Percentiles rank a stretch among this genome's conserved stretches.
These are phyloP conservation scores for Earliella scabrosa DNA, from an alignment of 1,284 basidiomycete genomes.

Conservation along the genomic window DNA sequence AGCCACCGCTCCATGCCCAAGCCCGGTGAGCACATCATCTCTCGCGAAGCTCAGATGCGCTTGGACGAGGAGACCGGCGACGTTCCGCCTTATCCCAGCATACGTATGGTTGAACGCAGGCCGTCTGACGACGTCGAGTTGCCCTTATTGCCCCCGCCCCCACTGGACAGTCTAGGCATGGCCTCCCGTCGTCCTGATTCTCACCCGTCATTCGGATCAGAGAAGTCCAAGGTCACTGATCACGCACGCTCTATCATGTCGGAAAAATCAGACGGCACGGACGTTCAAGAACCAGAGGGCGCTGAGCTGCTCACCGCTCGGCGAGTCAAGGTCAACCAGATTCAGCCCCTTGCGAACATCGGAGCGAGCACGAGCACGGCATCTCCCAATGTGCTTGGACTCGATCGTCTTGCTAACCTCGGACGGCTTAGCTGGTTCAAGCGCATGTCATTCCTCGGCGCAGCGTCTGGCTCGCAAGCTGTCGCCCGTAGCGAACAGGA, in stretches of 20 bases:
- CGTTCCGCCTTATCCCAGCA: constrained; percentile 21
- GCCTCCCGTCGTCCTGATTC: constrained; percentile 37
- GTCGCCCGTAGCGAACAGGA: constrained; percentile 20
- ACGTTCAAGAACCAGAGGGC: constrained; percentile 42
- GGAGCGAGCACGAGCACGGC: constrained; percentile 31
- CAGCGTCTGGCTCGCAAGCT: constrained; percentile 13
- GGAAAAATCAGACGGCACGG: constrained; percentile 31
- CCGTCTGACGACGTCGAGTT: constrained; percentile 33
- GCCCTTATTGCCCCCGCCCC: constrained; percentile 46
- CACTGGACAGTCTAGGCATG: constrained; percentile 34
- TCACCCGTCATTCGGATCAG: constrained; percentile 29
- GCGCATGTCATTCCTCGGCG: constrained; percentile 33
- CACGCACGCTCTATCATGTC: constrained; percentile 28
- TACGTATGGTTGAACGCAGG: constrained; percentile 32
- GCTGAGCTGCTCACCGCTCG: constrained; percentile 61
- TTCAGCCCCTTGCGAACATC: constrained; percentile 21
- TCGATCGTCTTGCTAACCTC: constrained; percentile 48
- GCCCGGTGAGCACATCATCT: constrained; percentile 34
- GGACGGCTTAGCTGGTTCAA: constrained; percentile 59
- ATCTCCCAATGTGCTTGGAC: constrained; percentile 36
- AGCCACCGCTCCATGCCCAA: constrained; percentile 21
- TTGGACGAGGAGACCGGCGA: constrained; percentile 28
- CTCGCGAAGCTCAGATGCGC: constrained; percentile 35
- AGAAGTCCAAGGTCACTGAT: constrained; percentile 29
- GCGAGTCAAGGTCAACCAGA: constrained; percentile 52